phyloP scores from a whole-genome alignment of 306 rosid species.

The Malus asiatica region DNA sequence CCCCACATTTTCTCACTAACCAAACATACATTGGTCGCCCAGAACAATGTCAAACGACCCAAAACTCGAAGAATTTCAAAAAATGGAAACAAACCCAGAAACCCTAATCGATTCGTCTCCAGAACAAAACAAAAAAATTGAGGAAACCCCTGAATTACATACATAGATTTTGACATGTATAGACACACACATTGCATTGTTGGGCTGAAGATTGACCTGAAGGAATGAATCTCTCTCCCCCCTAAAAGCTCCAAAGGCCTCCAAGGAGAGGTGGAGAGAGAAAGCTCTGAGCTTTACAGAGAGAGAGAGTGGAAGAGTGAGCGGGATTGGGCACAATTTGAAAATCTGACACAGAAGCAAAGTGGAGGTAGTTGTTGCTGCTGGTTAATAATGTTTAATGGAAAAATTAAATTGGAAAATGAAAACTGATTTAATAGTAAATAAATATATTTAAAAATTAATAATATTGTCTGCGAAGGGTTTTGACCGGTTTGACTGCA shows the following conservation, averaged over 20 bases:
- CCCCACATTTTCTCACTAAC: background rate
- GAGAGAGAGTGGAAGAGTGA: background rate
- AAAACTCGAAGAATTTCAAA: background rate
- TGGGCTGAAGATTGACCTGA: conserved; percentile 28
- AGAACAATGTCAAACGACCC: background rate
- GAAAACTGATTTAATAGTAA: background rate
- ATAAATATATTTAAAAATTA: background rate
- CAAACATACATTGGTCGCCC: background rate
- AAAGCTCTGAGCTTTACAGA: background rate
- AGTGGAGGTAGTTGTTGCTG: background rate
- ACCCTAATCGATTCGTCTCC: conserved; percentile 17
- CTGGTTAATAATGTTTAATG: background rate
- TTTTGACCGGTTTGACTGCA: conserved; percentile 9
- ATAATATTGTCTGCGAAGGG: background rate
- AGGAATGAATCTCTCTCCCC: conserved; percentile 36
- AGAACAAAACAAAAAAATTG: background rate
- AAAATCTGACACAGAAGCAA: conserved; percentile 4
- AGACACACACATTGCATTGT: background rate
- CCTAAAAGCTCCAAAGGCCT: conserved; percentile 22
- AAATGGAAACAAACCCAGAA: conserved; percentile 2
- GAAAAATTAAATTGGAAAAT: background rate
- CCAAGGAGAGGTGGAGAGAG: conserved; percentile 10
- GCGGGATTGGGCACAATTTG: conserved; percentile 17
- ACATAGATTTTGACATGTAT: background rate
- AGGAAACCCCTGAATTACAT: background rate